phyloP scores from a whole-genome alignment of 768 basidiomycete species.

The Lentinula detonsa region DNA sequence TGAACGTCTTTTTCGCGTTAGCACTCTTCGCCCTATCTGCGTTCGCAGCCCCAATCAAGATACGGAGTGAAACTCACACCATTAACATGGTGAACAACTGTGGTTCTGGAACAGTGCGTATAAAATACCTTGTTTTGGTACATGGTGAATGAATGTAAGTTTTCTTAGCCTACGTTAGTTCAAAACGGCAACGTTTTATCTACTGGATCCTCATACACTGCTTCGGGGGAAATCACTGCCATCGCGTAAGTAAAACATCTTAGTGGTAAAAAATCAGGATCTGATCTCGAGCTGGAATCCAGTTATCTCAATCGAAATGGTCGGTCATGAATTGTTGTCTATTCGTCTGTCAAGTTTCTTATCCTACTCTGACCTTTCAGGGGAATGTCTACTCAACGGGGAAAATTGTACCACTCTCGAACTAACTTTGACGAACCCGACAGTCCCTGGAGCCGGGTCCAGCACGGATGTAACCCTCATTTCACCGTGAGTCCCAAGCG shows the following conservation, averaged over 20 bases:
- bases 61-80: neutral
- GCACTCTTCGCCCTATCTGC: neutral
- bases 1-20: neutral
- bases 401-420: constrained; percentile 33
- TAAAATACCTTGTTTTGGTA: neutral
- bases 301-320: constrained; percentile 25
- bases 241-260: constrained; percentile 25
- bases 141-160: neutral
- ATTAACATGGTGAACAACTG: constrained; percentile 24
- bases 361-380: constrained; percentile 8
- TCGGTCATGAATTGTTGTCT: neutral
- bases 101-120: constrained; percentile 25
- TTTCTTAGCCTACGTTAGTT: constrained; percentile 21
- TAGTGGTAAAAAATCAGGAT: neutral
- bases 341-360: neutral
- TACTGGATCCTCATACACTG: constrained; percentile 21
- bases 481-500: constrained; percentile 26
- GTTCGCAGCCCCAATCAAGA: neutral
- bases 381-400: constrained; percentile 30
- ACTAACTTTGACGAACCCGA: constrained; percentile 28
- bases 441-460: constrained; percentile 22
- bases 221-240: constrained; percentile 19
- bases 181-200: constrained; percentile 23
- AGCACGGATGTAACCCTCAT: constrained; percentile 33
- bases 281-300: neutral